Conservation (phyloP, 352 stramenopile species). For the Phytopythium ostracodes region DNA sequence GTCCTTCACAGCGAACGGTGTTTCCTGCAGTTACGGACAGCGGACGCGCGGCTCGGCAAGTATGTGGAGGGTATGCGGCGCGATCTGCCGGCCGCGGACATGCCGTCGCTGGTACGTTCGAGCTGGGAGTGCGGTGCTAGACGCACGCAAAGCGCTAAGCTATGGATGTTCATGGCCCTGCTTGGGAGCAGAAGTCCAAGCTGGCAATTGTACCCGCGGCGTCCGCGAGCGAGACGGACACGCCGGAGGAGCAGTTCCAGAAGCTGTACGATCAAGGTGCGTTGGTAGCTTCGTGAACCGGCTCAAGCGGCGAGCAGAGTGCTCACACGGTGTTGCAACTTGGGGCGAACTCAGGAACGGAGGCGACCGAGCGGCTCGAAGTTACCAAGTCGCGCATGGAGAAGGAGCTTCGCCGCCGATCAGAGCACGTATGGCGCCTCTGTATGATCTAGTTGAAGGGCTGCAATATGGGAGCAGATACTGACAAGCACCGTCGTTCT, state of each 20-base stretch:
- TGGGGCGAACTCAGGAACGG: constrained; percentile 23
- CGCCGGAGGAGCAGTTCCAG: constrained; percentile 48
- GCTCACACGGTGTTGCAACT: neutral
- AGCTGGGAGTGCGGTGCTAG: too few relatives aligned
- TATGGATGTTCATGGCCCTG: too few relatives aligned
- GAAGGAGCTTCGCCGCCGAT: constrained; percentile 58
- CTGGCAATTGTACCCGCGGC: constrained; percentile 51
- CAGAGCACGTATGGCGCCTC: constrained; percentile 22
- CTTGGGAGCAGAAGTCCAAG: constrained; percentile 37
- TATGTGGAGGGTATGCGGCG: constrained; percentile 35
- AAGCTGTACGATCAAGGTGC: constrained; percentile 42
- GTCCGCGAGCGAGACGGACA: constrained; percentile 21
- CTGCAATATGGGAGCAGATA: too few relatives aligned
- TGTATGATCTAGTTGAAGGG: neutral
- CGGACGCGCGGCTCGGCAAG: constrained; percentile 42
- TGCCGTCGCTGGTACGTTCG: constrained; percentile 35
- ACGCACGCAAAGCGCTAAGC: too few relatives aligned
- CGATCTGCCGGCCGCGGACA: constrained; percentile 33
- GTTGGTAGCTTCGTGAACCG: too few relatives aligned
- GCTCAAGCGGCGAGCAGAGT: neutral
- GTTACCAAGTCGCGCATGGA: constrained; percentile 58
- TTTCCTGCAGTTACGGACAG: constrained; percentile 40
- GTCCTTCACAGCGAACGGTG: neutral
- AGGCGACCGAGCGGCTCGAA: constrained; percentile 62
- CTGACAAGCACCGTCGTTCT: constrained; percentile 9